Evolutionary conservation across 2,329 filamentous ascomycete species (phyloP).

Genomic region (Penicillium aurantiogriseum): DNA sequence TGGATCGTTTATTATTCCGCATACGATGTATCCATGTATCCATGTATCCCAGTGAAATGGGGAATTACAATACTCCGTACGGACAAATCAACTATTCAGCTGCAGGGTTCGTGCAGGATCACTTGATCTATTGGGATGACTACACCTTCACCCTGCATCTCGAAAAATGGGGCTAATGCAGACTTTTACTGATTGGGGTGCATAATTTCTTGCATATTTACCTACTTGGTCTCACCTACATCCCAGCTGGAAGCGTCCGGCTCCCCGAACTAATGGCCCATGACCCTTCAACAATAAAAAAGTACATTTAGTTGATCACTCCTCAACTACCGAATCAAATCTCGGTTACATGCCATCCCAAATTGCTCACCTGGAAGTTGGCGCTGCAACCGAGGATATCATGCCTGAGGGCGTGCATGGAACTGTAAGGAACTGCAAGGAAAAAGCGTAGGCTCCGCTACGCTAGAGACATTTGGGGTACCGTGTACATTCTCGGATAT

Average conservation of each 20-base stretch:
- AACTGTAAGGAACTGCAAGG: slow-evolving; percentile 20
- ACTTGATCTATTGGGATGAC: not conserved
- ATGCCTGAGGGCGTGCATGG: slow-evolving; percentile 23
- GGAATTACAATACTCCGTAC: not conserved
- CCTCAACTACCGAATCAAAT: not conserved
- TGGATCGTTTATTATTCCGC: not conserved
- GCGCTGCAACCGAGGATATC: not conserved
- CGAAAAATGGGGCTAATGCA: not conserved
- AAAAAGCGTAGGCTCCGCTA: slow-evolving; percentile 24
- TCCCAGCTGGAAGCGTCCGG: not conserved
- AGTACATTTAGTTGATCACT: not conserved
- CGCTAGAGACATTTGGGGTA: slow-evolving; percentile 26
- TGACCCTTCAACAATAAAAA: not conserved
- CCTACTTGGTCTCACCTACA: not conserved
- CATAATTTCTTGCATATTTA: not conserved
- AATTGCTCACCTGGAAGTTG: not conserved
- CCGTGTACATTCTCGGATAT: slow-evolving; percentile 22
- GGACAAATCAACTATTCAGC: slow-evolving; percentile 51
- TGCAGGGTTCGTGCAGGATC: not conserved
- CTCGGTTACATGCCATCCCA: not conserved
- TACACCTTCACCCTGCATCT: not conserved
- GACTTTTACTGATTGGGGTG: not conserved
- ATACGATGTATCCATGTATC: not conserved
- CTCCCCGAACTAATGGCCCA: not conserved
- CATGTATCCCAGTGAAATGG: not conserved